Evolutionary conservation across 495 filamentous ascomycete species (phyloP), one percentile per base, ranked within the genome.

Genomic region (Penicillium bovifimosum): DNA sequence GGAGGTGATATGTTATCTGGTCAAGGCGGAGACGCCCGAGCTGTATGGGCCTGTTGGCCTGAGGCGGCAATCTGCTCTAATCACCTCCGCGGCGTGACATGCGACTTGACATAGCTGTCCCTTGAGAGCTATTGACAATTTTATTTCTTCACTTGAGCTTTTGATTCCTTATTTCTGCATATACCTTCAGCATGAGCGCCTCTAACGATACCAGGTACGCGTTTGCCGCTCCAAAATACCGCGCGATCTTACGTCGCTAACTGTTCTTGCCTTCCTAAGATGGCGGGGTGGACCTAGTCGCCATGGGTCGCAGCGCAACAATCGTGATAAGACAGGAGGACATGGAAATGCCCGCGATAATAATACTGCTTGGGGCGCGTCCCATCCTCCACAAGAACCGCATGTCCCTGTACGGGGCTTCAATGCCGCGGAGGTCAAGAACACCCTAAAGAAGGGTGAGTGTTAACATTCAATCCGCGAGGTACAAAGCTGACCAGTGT

Each of bases 391-490:
- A 28, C 69, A 70, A 50, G 74, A 75, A 8, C 71, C 69, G 41
- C 75, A 78, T 56, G 63, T 71, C 20, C 68, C 75, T 33, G 73
- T 76, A 26, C 64, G 67, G 36, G 71, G 68, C 7, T 80, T 78
- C 64, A 80, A 80, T 51, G 66, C 73, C 20, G 53, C 60, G 6
- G 76, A 78, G 53, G 64, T 63, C n/a, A 76, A 72, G 53, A 66
- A 55, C 34, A 59, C 66, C 41, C 60, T 80, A 20, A 75, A 64
- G 59, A 68, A 53, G 64, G 63, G 73, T 76, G 67, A 29, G 57
- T 47, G 16, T 5, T 9, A 38, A 28, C 20, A 17, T 20, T n/a
- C 24, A 28, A 28, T 32, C 10, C 32, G 28, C 29, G 17, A 24
- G 32, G 32, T 14, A 32, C 8, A 7, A 9, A 31, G 27, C 51